Evolutionary conservation across 495 filamentous ascomycete genomes (phyloP), one percentile per base, ranked within the genome.

Genomic region (Podospora australis): DNA sequence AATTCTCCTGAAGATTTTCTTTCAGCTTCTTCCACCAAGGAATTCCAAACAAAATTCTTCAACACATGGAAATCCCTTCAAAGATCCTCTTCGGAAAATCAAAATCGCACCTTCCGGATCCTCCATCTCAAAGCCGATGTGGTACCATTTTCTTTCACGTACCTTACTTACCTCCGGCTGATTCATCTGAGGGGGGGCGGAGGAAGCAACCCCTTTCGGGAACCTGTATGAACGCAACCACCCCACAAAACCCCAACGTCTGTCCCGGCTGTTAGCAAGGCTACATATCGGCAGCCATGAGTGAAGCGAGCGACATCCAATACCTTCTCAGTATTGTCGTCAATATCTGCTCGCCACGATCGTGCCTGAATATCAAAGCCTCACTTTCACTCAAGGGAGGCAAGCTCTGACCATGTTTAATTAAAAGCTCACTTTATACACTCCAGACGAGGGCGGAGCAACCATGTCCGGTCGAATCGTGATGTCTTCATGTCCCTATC

Each of bases 381-480:
- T 41, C 19, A 6, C 22, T 22, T 20, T 41, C 4, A 19, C 4
- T 41, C 39, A 41, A 20, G 39, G 39, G 42, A 19, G 19, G 29
- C 19, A 32, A 13, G 25, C 39, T 26, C 24, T 9, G 25, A 28
- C n/a, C 8, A 20, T 10, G 17, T 20, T 44, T 48, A 55, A 53
- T 55, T 41, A 53, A 46, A n/a, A 6, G 19, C 22, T 24, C 25
- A 54, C 47, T 43, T 46, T 54, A 45, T 34, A 6, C 11, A 24
- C 43, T 11, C 9, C 34, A 28, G 13, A 25, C 39, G 49, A 58
- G 49, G 49, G 49, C 58, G 58, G 58, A 61, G 55, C 24, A 50
- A 46, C 28, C 39, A 36, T 57, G 50, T 61, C 55, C 58, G 58
- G 4, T 48, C 16, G 14, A 6, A 6, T 39, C 24, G 23, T 35